These are phyloP conservation scores for Claviceps sp. DNA, from an alignment of 2,329 filamentous ascomycete species.

Conservation along the genomic window DNA sequence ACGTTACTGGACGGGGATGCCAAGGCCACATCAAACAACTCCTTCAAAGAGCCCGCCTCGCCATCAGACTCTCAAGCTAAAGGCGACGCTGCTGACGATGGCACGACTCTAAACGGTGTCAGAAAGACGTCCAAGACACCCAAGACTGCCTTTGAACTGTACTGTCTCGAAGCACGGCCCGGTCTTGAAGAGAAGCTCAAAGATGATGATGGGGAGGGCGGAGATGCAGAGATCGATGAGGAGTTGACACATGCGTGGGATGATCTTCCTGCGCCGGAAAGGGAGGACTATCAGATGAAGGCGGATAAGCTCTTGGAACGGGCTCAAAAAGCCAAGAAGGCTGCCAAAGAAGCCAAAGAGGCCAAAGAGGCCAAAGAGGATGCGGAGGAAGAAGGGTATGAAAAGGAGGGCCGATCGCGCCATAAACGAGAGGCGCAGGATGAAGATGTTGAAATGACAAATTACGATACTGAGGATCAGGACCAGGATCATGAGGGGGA, in stretches of 20 bases:
- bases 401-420: conserved; percentile 10
- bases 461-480: conserved; percentile 31
- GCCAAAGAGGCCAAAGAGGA: conserved; percentile 8
- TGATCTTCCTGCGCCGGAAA: conserved; percentile 33
- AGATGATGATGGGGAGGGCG: conserved; percentile 18
- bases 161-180: conserved; percentile 36
- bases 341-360: conserved; percentile 10
- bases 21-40: conserved; percentile 24
- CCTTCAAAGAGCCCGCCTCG: conserved; percentile 32
- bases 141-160: conserved; percentile 39
- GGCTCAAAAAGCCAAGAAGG: conserved; percentile 15
- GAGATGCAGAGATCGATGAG: conserved; percentile 32
- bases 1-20: conserved; percentile 33
- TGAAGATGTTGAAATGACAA: conserved; percentile 37
- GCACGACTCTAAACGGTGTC: conserved; percentile 25
- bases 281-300: conserved; percentile 33
- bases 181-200: conserved; percentile 30
- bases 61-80: conserved; percentile 26
- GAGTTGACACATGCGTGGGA: conserved; percentile 43
- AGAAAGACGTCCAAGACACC: conserved; percentile 29
- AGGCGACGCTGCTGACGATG: conserved; percentile 5
- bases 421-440: conserved; percentile 25
- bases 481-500: not conserved
- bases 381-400: conserved; percentile 8
- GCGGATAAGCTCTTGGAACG: conserved; percentile 15